Percentiles rank a stretch among this genome's conserved stretches.
Conservation (phyloP, 73 alveolate species). For the Durusdinium trenchii region DNA sequence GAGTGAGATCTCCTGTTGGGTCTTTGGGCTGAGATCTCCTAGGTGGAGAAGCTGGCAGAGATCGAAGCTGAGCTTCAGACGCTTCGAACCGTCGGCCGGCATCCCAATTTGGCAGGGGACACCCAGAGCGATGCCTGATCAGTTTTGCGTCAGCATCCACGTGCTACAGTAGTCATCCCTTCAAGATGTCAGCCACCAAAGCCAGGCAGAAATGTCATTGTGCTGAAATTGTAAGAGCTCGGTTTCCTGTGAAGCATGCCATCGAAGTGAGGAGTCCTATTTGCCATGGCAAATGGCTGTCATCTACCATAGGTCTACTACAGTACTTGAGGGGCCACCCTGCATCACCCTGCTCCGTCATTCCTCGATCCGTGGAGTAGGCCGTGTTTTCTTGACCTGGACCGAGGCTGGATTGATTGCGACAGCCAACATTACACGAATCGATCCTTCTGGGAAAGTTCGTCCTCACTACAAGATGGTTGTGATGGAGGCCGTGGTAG, state of each 20-base stretch:
- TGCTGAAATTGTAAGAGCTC: no score
- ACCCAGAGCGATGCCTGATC: no score
- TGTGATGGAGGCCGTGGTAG: slow-evolving; percentile 82
- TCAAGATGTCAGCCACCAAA: no score
- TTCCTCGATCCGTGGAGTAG: no score
- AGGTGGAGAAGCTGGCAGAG: slow-evolving; percentile 44
- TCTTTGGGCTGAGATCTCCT: not conserved
- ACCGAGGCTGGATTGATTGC: slow-evolving; percentile 65
- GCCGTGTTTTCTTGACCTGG: not conserved
- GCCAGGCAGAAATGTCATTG: no score
- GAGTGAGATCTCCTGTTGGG: not conserved
- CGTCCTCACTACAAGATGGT: slow-evolving; percentile 79
- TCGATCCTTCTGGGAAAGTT: slow-evolving; percentile 27
- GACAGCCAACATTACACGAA: slow-evolving; percentile 47
- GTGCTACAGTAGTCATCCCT: no score
- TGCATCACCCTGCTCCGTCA: no score
- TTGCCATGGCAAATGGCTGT: not conserved
- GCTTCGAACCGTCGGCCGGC: slow-evolving; percentile 39
- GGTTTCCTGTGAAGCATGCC: no score
- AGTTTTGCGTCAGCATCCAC: no score
- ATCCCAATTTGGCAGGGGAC: slow-evolving; percentile 25
- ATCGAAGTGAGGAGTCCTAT: no score
- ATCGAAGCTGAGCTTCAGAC: slow-evolving; percentile 64
- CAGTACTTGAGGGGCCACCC: not conserved
- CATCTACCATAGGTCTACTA: not conserved